phyloP scores from a whole-genome alignment of 805 yeast species.

The Nakazawaea molendinolei region DNA sequence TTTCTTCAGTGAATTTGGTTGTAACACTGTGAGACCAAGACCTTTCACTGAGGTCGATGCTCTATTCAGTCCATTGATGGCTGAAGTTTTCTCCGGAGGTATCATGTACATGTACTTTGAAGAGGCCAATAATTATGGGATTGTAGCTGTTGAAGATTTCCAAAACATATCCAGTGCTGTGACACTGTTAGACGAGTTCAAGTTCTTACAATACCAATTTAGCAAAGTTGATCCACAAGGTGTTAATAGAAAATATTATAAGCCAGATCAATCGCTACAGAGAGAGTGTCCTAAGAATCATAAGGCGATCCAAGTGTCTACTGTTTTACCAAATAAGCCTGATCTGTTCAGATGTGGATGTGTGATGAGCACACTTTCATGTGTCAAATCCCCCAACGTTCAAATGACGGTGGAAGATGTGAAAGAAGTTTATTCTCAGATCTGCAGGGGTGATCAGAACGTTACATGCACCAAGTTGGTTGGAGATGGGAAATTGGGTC shows the following conservation, averaged over 20 bases:
- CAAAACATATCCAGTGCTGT: conserved; percentile 15
- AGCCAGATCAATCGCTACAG: background rate
- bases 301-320: conserved; percentile 19
- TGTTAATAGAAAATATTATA: conserved; percentile 10
- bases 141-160: conserved; percentile 26
- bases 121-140: conserved; percentile 38
- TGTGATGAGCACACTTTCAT: conserved; percentile 31
- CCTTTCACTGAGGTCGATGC: conserved; percentile 66
- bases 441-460: conserved; percentile 25
- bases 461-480: conserved; percentile 33
- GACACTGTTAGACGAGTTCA: conserved; percentile 29
- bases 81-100: conserved; percentile 67
- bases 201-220: conserved; percentile 26
- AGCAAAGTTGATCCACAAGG: conserved; percentile 20
- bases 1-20: conserved; percentile 75
- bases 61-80: conserved; percentile 64
- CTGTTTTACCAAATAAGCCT: conserved; percentile 33
- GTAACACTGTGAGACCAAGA: conserved; percentile 56
- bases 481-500: conserved; percentile 29
- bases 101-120: conserved; percentile 43
- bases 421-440: conserved; percentile 20
- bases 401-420: conserved; percentile 22
- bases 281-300: conserved; percentile 6
- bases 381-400: conserved; percentile 23
- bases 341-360: conserved; percentile 38